Evolutionary conservation across 1,139 yeast species (phyloP), one percentile per base, ranked within the genome.

Genomic region (Scheffersomyces quercinus): DNA sequence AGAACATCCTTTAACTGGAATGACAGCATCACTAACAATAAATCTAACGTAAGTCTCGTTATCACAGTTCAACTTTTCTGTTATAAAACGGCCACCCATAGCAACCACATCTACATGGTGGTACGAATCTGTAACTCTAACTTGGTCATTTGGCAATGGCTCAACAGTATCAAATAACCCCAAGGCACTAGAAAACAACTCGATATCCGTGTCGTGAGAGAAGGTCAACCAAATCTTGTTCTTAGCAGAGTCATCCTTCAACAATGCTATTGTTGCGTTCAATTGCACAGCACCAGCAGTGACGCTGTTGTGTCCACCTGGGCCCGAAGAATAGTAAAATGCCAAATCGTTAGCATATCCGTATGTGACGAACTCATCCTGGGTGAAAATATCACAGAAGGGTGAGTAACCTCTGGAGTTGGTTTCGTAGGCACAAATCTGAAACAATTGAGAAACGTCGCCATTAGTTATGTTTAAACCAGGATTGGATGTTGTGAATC

Each of bases 131-230:
- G 67, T 64, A 51, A 74, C 70, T 32, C 65, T 65, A 40, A 70
- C 62, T 41, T 64, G 49, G 37, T 63, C 60, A n/a, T 59, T 49
- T 29, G 68, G 61, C 46, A 70, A 52, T 36, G 61, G 62, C 15
- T 60, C 57, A 6, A 55, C 57, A 3, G 72, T 71, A 42, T 64
- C 66, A 28, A 76, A 69, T 38, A 81, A 56, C 3, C 84, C 85
- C 40, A 81, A 63, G 3, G 83, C 77, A 24, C 81, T 62, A 42
- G 77, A 65, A 51, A 71, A 74, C 31, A 76, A 67, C 37, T 77
- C 68, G 35, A 83, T 59, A 54, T 82, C 83, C 36, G 80, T 68
- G 56, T 83, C 88, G 57, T 83, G 89, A 14, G 82, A 68, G 59
- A 83, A 83, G 11, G 78, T 68, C 49, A 78, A 60, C 67, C 68